Base-by-base conservation (phyloP, 2,329 filamentous ascomycete genomes). In the Arthrinium phaeospermum region DNA sequence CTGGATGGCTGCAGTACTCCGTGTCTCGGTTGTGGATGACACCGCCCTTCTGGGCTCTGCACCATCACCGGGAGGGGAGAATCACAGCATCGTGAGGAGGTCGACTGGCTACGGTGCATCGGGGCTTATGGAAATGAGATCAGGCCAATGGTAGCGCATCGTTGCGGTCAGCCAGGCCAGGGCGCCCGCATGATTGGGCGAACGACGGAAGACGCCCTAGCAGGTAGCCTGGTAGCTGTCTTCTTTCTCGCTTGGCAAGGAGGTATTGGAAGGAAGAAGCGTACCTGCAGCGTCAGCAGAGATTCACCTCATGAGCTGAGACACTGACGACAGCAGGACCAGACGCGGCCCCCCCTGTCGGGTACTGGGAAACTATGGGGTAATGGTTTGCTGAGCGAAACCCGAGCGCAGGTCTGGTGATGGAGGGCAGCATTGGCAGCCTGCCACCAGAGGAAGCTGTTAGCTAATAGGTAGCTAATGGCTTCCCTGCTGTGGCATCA, bases 401-500 rank as follows among this genome's bases (percentile, higher is more conserved):
- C 67, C n/a, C 61, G 30, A 57, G 47, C 64, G 7, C 30, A 37
- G 72, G 69, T 68, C 72, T 67, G 51, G 69, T 73, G 72, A 73
- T 69, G 45, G 24, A 19, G 34, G 30, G 14, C 45, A 41, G 30
- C 46, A 22, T 51, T 22, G 22, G 47, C 61, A 45, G 41, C 24
- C 49, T 24, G 49, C 13, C 49, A 51, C 49, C 49, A 53, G 24
- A 27, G 53, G 30, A 22, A 61, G 37, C 51, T 71, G 37, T 71
- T 73, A 73, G 68, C 67, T 73, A 73, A 73, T 70, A 41, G 44
- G 30, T 72, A 70, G 70, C 72, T 70, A 73, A 71, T 71, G 68
- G 45, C 34, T 69, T 49, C 30, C 34, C 34, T 16, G 30, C 22
- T 24, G 57, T n/a, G 30, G 70, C 72, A 73, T 73, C 72, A 73